Evolutionary conservation across 169 alveolate genomes (phyloP), one percentile per base, ranked within the genome.

Genomic region (Eimeria sp.): DNA sequence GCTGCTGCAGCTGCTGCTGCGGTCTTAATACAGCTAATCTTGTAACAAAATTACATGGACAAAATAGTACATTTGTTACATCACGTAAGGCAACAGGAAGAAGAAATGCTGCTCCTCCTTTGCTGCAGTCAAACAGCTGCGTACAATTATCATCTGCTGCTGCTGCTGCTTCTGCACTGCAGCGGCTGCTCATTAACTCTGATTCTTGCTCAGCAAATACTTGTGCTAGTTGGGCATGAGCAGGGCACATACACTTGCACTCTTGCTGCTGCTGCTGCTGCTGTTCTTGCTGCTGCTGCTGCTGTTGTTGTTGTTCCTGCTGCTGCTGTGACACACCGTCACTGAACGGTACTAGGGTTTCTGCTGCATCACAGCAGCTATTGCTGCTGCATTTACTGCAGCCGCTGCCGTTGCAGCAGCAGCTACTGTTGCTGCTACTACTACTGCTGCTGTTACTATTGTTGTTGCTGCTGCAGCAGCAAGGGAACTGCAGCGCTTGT

Each of bases 1-100:
- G 87, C 87, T 76, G 95, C 63, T 49, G 63, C 84, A 65, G 57
- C 61, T 61, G 95, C 80, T 30, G 61, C 22, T 49, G 34, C 43
- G 88, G 80, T 51, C 83, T 73, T 47, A 90, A 65, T 22, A 91
- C 95, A 9, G 91, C 83, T 58, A 91, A 67, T 20, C 95, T 51
- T 30, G 91, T 75, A 45, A 92, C 96, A 83, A 92, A 92, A 27
- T 92, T 76, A 82, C 96, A 92, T 16, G 96, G 96, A 73, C 78
- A 75, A 34, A 92, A 92, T 30, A 92, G 61, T 11, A 91, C 95
- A 65, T 76, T 65, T 16, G 80, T 34, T 20, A 57, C 3, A 22
- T 58, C 84, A 2, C 72, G 45, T 27, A 45, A 34, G 2, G 73
- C 67, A n/a, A 90, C 95, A 4, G 95, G 95, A 49, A 90, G 88